Conservation (phyloP, 495 filamentous ascomycete genomes). For the Penicillium canariense region DNA sequence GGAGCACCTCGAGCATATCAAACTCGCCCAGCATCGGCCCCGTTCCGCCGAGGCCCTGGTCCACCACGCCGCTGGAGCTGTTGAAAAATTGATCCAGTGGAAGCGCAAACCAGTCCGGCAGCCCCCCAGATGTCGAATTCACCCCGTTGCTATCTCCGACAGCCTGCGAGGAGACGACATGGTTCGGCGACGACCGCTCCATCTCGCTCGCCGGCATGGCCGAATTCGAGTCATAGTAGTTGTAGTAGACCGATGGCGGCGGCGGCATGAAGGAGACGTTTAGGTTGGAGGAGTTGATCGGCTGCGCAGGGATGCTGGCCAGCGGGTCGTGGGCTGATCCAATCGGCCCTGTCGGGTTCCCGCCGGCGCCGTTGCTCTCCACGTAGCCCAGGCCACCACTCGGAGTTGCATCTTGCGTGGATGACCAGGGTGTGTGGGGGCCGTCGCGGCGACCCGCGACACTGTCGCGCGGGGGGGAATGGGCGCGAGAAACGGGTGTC, state of each 20-base stretch:
- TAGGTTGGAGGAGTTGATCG: slow-evolving; percentile 49
- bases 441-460: slow-evolving; percentile 32
- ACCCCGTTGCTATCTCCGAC: slow-evolving; percentile 29
- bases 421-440: slow-evolving; percentile 33
- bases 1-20: slow-evolving; percentile 48
- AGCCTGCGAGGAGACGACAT: slow-evolving; percentile 31
- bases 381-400: slow-evolving; percentile 31
- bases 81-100: slow-evolving; percentile 53
- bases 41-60: slow-evolving; percentile 48
- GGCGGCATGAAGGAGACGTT: slow-evolving; percentile 52
- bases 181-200: slow-evolving; percentile 27
- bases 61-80: slow-evolving; percentile 46
- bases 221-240: slow-evolving; percentile 45
- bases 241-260: slow-evolving; percentile 47
- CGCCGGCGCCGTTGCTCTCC: slow-evolving; percentile 28
- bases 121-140: slow-evolving; percentile 28
- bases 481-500: slow-evolving; percentile 32
- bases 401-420: slow-evolving; percentile 21
- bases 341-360: slow-evolving; percentile 22
- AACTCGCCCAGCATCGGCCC: slow-evolving; percentile 50
- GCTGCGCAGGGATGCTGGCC: slow-evolving; percentile 45
- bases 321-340: slow-evolving; percentile 42
- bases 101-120: slow-evolving; percentile 48
- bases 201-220: slow-evolving; percentile 31
- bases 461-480: slow-evolving; percentile 40